Evolutionary conservation across 2,329 filamentous ascomycete genomes (phyloP), one percentile per base, ranked within the genome.

Genomic region (Penicillium sp.): DNA sequence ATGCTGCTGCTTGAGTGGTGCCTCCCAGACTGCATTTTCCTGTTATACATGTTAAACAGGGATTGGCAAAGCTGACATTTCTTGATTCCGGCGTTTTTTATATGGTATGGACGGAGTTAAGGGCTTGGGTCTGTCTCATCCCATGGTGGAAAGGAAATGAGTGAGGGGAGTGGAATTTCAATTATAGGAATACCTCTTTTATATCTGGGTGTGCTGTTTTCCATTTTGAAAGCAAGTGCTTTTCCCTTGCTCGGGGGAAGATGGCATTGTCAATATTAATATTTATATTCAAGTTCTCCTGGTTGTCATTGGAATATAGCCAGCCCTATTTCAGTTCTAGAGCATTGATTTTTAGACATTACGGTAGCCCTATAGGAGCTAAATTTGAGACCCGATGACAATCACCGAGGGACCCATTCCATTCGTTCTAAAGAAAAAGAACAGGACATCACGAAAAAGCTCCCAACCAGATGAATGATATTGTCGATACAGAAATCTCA

Each of bases 171-270:
- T 40, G 46, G 49, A 35, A 54, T 42, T 49, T 53, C 25, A 50
- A 29, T 41, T 60, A 53, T 60, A 60, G 42, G 57, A 59, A 58
- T 58, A 57, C 42, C 29, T 40, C 25, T 49, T 49, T 45, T 23
- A 41, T 37, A 29, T 35, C 6, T 38, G 29, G 37, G 31, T 41
- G 25, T 28, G 38, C 31, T 9, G 7, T 31, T 47, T 41, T 23
- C 7, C 12, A 35, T 12, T n/a, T 42, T 20, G 23, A 7, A 28
- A 13, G 23, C 6, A 13, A 25, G 18, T 31, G 31, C 15, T 25
- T 35, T 23, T 28, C 15, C n/a, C 23, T n/a, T 20, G 6, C 15
- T 12, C 29, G 12, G 23, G 5, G 25, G 25, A 42, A 23, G 42
- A 50, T 44, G 33, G 31, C 31, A 49, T 51, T 54, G 49, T 55